Evolutionary conservation across 2,329 filamentous ascomycete species (phyloP).

Genomic region (Shiraia bambusicola): DNA sequence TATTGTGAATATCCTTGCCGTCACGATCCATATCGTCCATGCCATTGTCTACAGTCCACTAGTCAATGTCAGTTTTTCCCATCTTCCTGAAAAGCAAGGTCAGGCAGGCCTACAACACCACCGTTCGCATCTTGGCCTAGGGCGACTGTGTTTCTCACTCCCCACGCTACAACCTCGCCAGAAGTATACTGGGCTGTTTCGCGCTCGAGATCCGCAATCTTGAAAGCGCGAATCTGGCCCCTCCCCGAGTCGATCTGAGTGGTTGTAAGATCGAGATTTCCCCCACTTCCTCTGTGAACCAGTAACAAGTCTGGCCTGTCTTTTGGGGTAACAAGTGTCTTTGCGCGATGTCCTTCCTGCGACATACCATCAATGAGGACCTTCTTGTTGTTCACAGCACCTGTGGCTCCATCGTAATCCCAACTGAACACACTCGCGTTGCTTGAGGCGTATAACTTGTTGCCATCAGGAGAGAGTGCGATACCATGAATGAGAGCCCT

Average conservation of each 20-base stretch:
- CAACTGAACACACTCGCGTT: slow-evolving; percentile 19
- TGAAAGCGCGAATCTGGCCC: slow-evolving; percentile 63
- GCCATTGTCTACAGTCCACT: slow-evolving; percentile 63
- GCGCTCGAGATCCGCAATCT: slow-evolving; percentile 42
- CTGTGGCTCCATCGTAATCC: slow-evolving; percentile 22
- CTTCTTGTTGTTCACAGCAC: slow-evolving; percentile 24
- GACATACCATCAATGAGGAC: slow-evolving; percentile 26
- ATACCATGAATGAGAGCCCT: slow-evolving; percentile 25
- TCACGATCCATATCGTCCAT: slow-evolving; percentile 60
- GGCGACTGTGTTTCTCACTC: slow-evolving; percentile 68
- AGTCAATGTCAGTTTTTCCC: not conserved
- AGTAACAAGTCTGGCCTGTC: slow-evolving; percentile 52
- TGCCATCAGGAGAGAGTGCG: slow-evolving; percentile 23
- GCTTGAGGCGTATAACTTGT: slow-evolving; percentile 26
- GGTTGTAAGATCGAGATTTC: slow-evolving; percentile 60
- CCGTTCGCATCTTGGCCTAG: slow-evolving; percentile 59
- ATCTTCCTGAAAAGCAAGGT: not conserved
- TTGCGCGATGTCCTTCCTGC: slow-evolving; percentile 15
- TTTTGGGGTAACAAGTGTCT: slow-evolving; percentile 20
- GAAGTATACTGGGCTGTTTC: slow-evolving; percentile 48
- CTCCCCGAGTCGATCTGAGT: slow-evolving; percentile 54
- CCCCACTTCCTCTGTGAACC: slow-evolving; percentile 63
- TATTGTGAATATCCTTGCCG: slow-evolving; percentile 59
- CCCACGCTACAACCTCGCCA: slow-evolving; percentile 60
- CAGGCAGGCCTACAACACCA: slow-evolving; percentile 37